Conservation (phyloP, 108 stramenopile species). For the Heterococcus sp. region DNA sequence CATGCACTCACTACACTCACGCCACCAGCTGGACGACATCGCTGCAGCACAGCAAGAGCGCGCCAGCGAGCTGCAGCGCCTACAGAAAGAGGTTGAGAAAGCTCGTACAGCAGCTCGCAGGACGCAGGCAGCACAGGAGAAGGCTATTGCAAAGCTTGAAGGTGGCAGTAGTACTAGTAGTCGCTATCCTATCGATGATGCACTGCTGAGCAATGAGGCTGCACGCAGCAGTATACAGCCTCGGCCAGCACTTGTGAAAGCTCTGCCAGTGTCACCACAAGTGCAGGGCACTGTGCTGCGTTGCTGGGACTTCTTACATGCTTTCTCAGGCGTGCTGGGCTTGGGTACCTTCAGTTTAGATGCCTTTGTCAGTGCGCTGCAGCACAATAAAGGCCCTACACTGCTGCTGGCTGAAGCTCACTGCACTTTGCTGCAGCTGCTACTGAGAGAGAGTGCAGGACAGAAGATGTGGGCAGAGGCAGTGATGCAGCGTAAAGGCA, state of each 20-base stretch:
- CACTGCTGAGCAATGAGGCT: too few relatives aligned
- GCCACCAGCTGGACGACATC: too few relatives aligned
- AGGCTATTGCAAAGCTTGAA: too few relatives aligned
- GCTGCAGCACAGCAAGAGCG: too few relatives aligned
- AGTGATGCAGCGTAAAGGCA: not conserved
- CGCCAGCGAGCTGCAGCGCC: too few relatives aligned
- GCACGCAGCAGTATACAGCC: too few relatives aligned
- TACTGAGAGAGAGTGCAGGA: not conserved
- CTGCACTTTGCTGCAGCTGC: conserved; percentile 14
- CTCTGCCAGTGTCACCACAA: conserved; percentile 4
- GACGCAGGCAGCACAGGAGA: too few relatives aligned
- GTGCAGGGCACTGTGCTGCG: conserved; percentile 7
- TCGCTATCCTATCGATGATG: too few relatives aligned
- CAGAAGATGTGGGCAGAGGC: not conserved
- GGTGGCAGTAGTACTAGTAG: too few relatives aligned
- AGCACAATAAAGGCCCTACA: conserved; percentile 16
- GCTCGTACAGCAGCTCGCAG: too few relatives aligned
- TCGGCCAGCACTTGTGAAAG: conserved; percentile 8
- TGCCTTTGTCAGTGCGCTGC: conserved; percentile 21
- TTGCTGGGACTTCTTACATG: conserved; percentile 17
- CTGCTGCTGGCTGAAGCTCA: conserved; percentile 28
- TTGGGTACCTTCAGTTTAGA: conserved; percentile 7
- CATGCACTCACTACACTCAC: too few relatives aligned
- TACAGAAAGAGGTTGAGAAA: too few relatives aligned
- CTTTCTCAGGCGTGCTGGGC: not conserved